Percentiles rank a stretch among this genome's conserved stretches.
Evolutionary conservation across 2,329 filamentous ascomycete genomes (phyloP).

Genomic region (Xylariaceae sp.): DNA sequence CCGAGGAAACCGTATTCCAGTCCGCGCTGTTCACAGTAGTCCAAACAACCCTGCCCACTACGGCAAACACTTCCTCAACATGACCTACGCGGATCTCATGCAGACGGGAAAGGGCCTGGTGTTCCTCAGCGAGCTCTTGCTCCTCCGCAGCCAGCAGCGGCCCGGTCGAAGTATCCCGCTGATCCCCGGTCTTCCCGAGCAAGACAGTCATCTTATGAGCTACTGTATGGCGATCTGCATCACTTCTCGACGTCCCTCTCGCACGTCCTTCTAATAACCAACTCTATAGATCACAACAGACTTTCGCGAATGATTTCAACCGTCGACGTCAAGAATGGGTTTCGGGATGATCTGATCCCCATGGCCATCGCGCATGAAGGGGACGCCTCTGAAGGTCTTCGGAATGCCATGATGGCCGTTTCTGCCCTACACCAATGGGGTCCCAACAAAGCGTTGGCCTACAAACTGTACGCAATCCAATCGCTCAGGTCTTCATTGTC

Average conservation of each 20-base stretch:
- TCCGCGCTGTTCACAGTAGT: slow-evolving; percentile 30
- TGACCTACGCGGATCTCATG: slow-evolving; percentile 36
- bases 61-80: slow-evolving; percentile 37
- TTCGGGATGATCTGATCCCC: slow-evolving; percentile 41
- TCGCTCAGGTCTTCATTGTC: slow-evolving; percentile 37
- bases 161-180: slow-evolving; percentile 28
- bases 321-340: slow-evolving; percentile 42
- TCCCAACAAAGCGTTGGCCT: slow-evolving; percentile 36
- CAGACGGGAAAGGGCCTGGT: slow-evolving; percentile 30
- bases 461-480: slow-evolving; percentile 40
- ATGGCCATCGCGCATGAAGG: slow-evolving; percentile 38
- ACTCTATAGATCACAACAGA: slow-evolving; percentile 33
- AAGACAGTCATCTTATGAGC: slow-evolving; percentile 29
- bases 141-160: slow-evolving; percentile 26
- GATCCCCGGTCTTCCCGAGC: slow-evolving; percentile 28
- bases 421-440: slow-evolving; percentile 40
- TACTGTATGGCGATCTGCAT: slow-evolving; percentile 27
- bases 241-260: background rate
- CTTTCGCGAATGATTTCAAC: slow-evolving; percentile 44
- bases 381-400: slow-evolving; percentile 35
- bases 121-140: slow-evolving; percentile 23
- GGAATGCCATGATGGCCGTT: slow-evolving; percentile 42
- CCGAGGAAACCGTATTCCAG: slow-evolving; percentile 28
- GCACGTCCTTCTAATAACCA: slow-evolving; percentile 10
- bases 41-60: slow-evolving; percentile 29